These are phyloP conservation scores for Typha latifolia DNA, from an alignment of 176 grass and related monocot genomes.

Conservation along the genomic window DNA sequence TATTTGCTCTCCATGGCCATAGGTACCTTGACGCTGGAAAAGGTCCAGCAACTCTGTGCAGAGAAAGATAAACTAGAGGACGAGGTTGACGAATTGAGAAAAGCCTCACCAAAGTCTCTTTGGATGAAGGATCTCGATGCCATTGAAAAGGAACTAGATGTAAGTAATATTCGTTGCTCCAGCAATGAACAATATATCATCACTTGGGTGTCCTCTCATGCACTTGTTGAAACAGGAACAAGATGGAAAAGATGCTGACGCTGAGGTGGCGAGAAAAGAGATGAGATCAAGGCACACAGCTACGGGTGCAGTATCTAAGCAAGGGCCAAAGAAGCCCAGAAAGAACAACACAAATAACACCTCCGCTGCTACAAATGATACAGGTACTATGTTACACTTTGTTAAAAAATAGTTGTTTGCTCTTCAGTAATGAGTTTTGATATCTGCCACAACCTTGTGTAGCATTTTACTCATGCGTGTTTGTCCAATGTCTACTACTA, in stretches of 20 bases:
- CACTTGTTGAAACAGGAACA: constrained; percentile 27
- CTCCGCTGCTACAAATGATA: background rate
- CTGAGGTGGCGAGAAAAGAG: constrained; percentile 13
- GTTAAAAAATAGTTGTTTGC: background rate
- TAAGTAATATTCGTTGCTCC: constrained; percentile 26
- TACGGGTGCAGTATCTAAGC: background rate
- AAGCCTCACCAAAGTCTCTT: constrained; percentile 32
- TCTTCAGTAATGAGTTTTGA: too few species aligned
- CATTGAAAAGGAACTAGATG: constrained; percentile 69
- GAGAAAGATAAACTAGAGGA: constrained; percentile 35
- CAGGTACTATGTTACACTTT: background rate
- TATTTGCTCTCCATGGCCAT: constrained; percentile 84
- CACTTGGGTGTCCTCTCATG: background rate
- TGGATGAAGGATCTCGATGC: constrained; percentile 78
- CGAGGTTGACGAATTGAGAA: constrained; percentile 39
- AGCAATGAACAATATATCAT: background rate
- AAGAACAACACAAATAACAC: constrained; percentile 14
- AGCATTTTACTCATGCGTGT: background rate
- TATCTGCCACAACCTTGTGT: background rate
- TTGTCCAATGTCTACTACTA: background rate
- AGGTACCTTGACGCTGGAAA: constrained; percentile 74
- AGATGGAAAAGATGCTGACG: constrained; percentile 24
- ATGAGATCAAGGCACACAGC: constrained; percentile 14
- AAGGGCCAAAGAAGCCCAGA: constrained; percentile 32
- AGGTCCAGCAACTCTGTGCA: constrained; percentile 38